Base-by-base conservation (phyloP, 2,329 filamentous ascomycete genomes). In the Dothistroma septosporum region DNA sequence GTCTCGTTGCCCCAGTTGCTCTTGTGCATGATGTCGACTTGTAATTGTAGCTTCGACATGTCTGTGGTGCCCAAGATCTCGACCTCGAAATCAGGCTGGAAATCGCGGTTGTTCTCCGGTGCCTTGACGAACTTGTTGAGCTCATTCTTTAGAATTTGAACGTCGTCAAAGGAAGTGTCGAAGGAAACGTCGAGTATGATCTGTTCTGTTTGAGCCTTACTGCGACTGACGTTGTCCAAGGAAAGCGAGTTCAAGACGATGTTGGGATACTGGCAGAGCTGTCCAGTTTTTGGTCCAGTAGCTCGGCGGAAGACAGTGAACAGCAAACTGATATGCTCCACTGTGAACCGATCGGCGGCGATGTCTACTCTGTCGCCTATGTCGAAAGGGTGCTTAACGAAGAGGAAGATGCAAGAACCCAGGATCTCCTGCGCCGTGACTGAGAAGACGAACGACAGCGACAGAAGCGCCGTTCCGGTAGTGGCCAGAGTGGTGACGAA, bases 351-450 rank as follows among this genome's bases (percentile, higher is more conserved):
- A 66, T 87, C 82, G 61, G 79, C 78, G 10, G 58, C 62, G 65
- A 97, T 89, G 69, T 97, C 92, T 48, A 97, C 90, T 28, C 94
- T 88, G 74, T 99, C 94, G 63, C 93, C 92, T 22, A 97, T 92
- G 73, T 99, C 94, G 74, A 90, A 97, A 0, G 94, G 93, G 74
- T 99, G 94, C 80, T 99, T 99, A 80, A 97, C 91, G 71, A 99
- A 99, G 1, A 99, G 80, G 80, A 99, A 99, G 71, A 99, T 96
- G 79, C 93, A 97, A 41, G 92, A 97, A 71, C 93, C 93, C n/a
- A 99, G 85, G 65, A 99, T 89, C 76, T 99, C 94, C 76, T 97
- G 92, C 3, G 89, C 88, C 1, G 92, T 97, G 59, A 89, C 88
- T 24, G 92, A 88, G 75, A 99, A 97, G 68, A 97, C 89, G 78